These are phyloP conservation scores for Apiospora saccharicola DNA, from an alignment of 2,329 filamentous ascomycete species.

Conservation along the genomic window DNA sequence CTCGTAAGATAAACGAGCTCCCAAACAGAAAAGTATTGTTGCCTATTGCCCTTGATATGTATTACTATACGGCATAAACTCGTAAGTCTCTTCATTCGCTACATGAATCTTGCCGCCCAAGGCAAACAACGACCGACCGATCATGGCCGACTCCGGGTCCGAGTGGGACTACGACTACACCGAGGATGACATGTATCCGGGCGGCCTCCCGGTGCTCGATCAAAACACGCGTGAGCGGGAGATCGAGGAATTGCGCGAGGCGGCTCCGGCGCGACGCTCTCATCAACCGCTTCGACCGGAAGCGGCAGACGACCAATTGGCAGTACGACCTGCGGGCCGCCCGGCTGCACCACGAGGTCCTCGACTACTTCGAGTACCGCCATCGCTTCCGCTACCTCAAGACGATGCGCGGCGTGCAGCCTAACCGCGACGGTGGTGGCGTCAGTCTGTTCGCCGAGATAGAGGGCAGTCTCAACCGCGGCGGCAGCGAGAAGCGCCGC, in stretches of 20 bases:
- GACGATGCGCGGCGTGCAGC: conserved; percentile 1
- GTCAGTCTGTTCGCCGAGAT: conserved; percentile 2
- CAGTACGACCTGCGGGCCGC: not conserved
- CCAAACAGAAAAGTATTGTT: not conserved
- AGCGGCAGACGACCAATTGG: not conserved
- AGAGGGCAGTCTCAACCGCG: not conserved
- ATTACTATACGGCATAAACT: not conserved
- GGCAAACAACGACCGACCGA: not conserved
- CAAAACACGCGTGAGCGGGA: not conserved
- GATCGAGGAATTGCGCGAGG: not conserved
- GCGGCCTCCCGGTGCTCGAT: not conserved
- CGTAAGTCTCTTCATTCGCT: not conserved
- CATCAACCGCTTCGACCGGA: not conserved
- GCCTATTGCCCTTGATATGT: not conserved
- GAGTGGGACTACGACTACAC: not conserved
- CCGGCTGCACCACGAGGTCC: not conserved
- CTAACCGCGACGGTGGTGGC: not conserved
- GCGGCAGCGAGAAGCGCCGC: not conserved
- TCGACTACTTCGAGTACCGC: not conserved
- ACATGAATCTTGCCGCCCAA: not conserved
- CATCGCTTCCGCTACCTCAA: not conserved
- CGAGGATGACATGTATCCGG: not conserved
- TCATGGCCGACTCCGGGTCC: not conserved
- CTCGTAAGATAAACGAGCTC: not conserved
- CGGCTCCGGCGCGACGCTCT: not conserved